Base-by-base conservation (phyloP, 1,284 basidiomycete species). In the Xerocomus minutiporus region DNA sequence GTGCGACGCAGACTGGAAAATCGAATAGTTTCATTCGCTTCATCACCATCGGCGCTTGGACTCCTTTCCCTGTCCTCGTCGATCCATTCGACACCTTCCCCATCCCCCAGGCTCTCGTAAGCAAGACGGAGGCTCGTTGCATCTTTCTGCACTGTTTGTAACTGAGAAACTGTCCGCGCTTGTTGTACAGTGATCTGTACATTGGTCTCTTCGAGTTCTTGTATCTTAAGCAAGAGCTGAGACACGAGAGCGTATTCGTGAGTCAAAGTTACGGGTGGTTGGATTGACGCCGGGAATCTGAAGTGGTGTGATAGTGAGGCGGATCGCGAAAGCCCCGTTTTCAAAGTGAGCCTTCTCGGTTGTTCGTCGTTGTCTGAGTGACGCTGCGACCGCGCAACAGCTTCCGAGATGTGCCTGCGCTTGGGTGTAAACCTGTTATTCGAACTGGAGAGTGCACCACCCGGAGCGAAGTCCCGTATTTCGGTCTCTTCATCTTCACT, bases 161-260 rank as follows among this genome's bases (percentile, higher is more conserved):
- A 72, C 51, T 83, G 81, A 28, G 71, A 70, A 13, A 78, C 73
- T 1, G 88, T 86, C 55, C 80, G 77, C 1, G 68, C 67, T 62
- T 91, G 86, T 64, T 91, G 81, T 55, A 79, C 73, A 42, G 82
- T 71, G 56, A 95, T 90, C 57, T 80, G 76, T 15, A 75, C 59
- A 63, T 96, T 91, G 11, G 88, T 79, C 52, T 85, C 75, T 63
- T 92, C 86, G 0, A 93, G 74, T 64, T 93, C 91, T 28, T 79
- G 74, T 48, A 93, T 86, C 70, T 92, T 93, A n/a, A 72, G 62
- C 31, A 92, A 68, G 4, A 93, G 78, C 64, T 90, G 84, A 1
- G 81, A 74, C 13, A 93, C 78, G 48, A 92, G 73, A 12, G 77
- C 76, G 28, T 79, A 77, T 59, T 88, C 76, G 36, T 68, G 62